A percentile compares a stretch with the other conserved stretches of the same genome.
These are phyloP conservation scores for Thalassiosira profunda DNA, from an alignment of 108 stramenopile species.

Conservation along the genomic window DNA sequence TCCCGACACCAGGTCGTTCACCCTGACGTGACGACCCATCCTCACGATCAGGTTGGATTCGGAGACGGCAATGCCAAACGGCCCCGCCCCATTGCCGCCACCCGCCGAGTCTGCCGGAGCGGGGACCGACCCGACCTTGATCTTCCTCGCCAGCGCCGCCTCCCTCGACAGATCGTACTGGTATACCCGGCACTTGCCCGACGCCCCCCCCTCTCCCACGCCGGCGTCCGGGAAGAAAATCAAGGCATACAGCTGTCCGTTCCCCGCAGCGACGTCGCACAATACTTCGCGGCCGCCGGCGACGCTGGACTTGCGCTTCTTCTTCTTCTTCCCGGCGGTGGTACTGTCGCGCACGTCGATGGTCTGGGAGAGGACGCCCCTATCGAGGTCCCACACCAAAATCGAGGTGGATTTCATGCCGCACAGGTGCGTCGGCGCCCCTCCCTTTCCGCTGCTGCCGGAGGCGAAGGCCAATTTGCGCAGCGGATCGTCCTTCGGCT, in stretches of 20 bases:
- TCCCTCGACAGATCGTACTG: slow-evolving; percentile 31
- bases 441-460: not conserved
- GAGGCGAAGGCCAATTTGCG: slow-evolving; percentile 38
- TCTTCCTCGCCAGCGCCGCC: slow-evolving; percentile 20
- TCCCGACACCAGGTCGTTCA: slow-evolving; percentile 15
- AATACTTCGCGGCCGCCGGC: slow-evolving; percentile 2
- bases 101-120: too few relatives aligned
- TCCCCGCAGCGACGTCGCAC: slow-evolving; percentile 20
- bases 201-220: not conserved
- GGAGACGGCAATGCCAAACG: slow-evolving; percentile 22
- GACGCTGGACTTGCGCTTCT: slow-evolving; percentile 10
- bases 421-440: slow-evolving; percentile 6
- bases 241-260: slow-evolving; percentile 14
- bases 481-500: not conserved
- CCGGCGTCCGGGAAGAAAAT: not conserved
- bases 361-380: slow-evolving; percentile 30
- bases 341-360: slow-evolving; percentile 11
- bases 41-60: slow-evolving; percentile 11
- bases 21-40: slow-evolving; percentile 11
- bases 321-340: slow-evolving; percentile 6
- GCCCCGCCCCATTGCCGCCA: too few relatives aligned
- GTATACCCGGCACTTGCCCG: slow-evolving; percentile 28
- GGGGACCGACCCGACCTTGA: slow-evolving; percentile 32
- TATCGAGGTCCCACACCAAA: slow-evolving; percentile 36
- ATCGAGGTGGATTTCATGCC: slow-evolving; percentile 14